Evolutionary conservation across 192 early-diverging fungal species (phyloP).

Genomic region (Backusella psychrophila): DNA sequence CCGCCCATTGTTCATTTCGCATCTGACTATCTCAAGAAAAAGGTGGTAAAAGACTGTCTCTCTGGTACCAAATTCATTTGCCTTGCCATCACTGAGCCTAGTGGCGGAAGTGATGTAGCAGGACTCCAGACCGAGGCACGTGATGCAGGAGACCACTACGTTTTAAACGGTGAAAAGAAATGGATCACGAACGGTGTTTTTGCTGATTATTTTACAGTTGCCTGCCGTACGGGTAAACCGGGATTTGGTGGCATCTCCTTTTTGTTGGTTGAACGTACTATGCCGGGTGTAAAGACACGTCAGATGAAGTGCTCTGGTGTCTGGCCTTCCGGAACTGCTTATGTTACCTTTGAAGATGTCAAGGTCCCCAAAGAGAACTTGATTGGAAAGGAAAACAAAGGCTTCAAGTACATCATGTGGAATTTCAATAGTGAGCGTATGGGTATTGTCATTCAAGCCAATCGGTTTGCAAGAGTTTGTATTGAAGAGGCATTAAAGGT

Average conservation of each 20-base stretch:
- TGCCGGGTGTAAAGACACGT: constrained; percentile 74
- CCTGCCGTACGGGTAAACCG: constrained; percentile 69
- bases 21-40: constrained; percentile 63
- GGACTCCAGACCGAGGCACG: constrained; percentile 66
- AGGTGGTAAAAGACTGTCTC: constrained; percentile 62
- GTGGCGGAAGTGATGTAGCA: constrained; percentile 73
- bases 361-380: constrained; percentile 81
- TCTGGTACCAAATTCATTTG: constrained; percentile 79
- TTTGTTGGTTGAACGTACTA: constrained; percentile 67
- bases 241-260: constrained; percentile 79
- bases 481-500: constrained; percentile 73
- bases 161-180: constrained; percentile 86
- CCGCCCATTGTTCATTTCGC: constrained; percentile 74
- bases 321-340: constrained; percentile 71
- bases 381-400: constrained; percentile 83
- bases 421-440: constrained; percentile 81
- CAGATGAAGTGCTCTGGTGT: constrained; percentile 84
- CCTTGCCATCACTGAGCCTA: constrained; percentile 77
- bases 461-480: constrained; percentile 84
- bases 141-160: constrained; percentile 67
- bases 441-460: constrained; percentile 84
- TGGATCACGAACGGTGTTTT: constrained; percentile 85
- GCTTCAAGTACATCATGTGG: constrained; percentile 63
- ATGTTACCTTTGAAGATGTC: constrained; percentile 81
- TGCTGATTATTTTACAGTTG: constrained; percentile 81